These are phyloP conservation scores for Aspergillus sclerotioniger DNA, from an alignment of 495 filamentous ascomycete genomes.

Conservation along the genomic window DNA sequence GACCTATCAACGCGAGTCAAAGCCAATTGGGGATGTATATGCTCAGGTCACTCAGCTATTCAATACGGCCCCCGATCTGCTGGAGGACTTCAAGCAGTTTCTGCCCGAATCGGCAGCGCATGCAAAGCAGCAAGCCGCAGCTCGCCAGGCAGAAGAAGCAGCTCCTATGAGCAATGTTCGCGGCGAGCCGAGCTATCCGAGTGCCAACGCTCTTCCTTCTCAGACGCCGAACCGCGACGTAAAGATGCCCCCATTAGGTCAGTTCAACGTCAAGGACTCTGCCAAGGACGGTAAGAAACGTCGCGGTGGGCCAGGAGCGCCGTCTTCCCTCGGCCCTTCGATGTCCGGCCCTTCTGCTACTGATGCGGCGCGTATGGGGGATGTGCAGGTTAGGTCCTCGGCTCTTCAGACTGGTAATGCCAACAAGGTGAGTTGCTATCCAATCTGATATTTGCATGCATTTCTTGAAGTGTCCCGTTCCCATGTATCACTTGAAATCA, in stretches of 20 bases:
- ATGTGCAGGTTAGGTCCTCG: constrained; percentile 31
- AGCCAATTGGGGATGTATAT: constrained; percentile 98
- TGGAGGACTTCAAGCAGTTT: constrained; percentile 99
- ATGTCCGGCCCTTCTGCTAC: constrained; percentile 31
- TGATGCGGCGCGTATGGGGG: constrained; percentile 38
- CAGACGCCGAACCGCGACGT: constrained; percentile 53
- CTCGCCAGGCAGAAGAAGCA: constrained; percentile 65
- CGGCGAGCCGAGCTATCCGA: constrained; percentile 48
- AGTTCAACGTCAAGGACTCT: constrained; percentile 70
- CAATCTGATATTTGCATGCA: too few relatives aligned
- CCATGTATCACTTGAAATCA: neutral
- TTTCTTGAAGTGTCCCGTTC: too few relatives aligned
- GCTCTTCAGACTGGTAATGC: constrained; percentile 41
- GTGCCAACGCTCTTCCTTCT: constrained; percentile 39
- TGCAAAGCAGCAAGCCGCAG: constrained; percentile 66
- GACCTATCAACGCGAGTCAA: constrained; percentile 97
- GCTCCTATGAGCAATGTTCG: constrained; percentile 61
- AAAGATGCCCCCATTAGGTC: constrained; percentile 90
- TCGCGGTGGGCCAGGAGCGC: constrained; percentile 47
- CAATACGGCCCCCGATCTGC: constrained; percentile 87
- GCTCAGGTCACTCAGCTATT: constrained; percentile 95
- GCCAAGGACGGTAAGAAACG: constrained; percentile 83
- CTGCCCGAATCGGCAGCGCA: constrained; percentile 94
- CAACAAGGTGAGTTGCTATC: constrained; percentile 55
- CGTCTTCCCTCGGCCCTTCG: constrained; percentile 25